Conservation (phyloP, 352 stramenopile species). For the Pythium insidiosum region DNA sequence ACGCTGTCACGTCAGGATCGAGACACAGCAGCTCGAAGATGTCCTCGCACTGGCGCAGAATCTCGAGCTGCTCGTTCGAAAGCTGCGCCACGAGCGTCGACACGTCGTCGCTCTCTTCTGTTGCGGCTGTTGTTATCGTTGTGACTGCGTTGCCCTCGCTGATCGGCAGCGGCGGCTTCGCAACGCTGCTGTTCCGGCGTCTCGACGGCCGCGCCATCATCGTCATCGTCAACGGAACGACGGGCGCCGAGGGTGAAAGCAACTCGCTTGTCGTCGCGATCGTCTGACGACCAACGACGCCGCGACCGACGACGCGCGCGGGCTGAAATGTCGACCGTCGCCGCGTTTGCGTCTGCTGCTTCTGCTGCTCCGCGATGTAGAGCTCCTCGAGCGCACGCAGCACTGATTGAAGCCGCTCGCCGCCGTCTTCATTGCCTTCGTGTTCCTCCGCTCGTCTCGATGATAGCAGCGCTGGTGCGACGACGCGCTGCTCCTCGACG, state of each 20-base stretch:
- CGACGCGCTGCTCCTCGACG: constrained; percentile 31
- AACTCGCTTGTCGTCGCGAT: too few species aligned
- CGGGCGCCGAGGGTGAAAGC: too few species aligned
- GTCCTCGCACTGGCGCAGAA: constrained; percentile 39
- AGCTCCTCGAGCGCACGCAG: constrained; percentile 44
- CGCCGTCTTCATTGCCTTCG: constrained; percentile 1
- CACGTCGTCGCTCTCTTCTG: too few species aligned
- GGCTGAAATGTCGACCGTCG: constrained; percentile 12
- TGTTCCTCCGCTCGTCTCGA: constrained; percentile 8
- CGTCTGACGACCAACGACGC: too few species aligned
- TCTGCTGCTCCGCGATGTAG: constrained; percentile 56
- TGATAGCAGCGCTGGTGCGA: constrained; percentile 27
- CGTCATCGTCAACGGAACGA: too few species aligned
- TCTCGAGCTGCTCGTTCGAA: background rate
- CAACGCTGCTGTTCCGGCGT: too few species aligned
- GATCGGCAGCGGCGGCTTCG: too few species aligned
- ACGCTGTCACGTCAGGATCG: constrained; percentile 17
- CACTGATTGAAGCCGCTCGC: constrained; percentile 26
- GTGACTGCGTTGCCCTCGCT: too few species aligned
- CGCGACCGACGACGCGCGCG: constrained; percentile 6
- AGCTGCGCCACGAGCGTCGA: too few species aligned
- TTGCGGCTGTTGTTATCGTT: too few species aligned
- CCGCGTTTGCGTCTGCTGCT: constrained; percentile 16
- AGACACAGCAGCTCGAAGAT: constrained; percentile 58
- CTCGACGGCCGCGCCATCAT: too few species aligned